These are phyloP conservation scores for Penicillium brevicompactum DNA, from an alignment of 2,329 filamentous ascomycete genomes.

Conservation along the genomic window DNA sequence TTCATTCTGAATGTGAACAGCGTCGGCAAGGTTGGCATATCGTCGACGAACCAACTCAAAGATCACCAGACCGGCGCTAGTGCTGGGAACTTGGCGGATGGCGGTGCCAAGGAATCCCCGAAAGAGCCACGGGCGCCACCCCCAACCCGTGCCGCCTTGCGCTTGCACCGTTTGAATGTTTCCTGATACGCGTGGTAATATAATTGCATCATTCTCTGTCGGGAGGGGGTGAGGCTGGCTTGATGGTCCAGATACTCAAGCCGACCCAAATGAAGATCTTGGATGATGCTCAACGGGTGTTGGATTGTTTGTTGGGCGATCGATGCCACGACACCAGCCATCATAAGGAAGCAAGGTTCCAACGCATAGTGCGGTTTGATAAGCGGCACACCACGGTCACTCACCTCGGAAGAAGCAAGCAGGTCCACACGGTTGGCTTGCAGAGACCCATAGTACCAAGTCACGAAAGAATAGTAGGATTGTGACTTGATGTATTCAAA, in stretches of 20 bases:
- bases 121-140: slow-evolving; percentile 61
- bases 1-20: slow-evolving; percentile 58
- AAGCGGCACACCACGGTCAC: slow-evolving; percentile 40
- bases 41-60: slow-evolving; percentile 66
- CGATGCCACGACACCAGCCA: slow-evolving; percentile 62
- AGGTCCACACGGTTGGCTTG: slow-evolving; percentile 29
- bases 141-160: slow-evolving; percentile 54
- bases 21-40: slow-evolving; percentile 58
- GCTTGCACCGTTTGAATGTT: slow-evolving; percentile 58
- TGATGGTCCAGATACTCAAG: slow-evolving; percentile 62
- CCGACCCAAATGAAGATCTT: slow-evolving; percentile 61
- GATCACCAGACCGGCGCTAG: slow-evolving; percentile 64
- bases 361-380: slow-evolving; percentile 66
- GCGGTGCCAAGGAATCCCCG: slow-evolving; percentile 59
- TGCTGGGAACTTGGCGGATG: slow-evolving; percentile 63
- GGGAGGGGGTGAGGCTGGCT: slow-evolving; percentile 45
- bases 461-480: slow-evolving; percentile 62
- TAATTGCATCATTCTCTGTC: slow-evolving; percentile 50
- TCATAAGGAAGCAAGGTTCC: slow-evolving; percentile 62
- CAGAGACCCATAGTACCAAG: slow-evolving; percentile 57
- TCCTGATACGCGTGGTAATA: slow-evolving; percentile 65
- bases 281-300: slow-evolving; percentile 61
- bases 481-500: slow-evolving; percentile 68
- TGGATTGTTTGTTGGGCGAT: slow-evolving; percentile 61
- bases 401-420: slow-evolving; percentile 29